Base-by-base conservation (phyloP, 2,329 filamentous ascomycete genomes). In the Rachicladosporium sp. region DNA sequence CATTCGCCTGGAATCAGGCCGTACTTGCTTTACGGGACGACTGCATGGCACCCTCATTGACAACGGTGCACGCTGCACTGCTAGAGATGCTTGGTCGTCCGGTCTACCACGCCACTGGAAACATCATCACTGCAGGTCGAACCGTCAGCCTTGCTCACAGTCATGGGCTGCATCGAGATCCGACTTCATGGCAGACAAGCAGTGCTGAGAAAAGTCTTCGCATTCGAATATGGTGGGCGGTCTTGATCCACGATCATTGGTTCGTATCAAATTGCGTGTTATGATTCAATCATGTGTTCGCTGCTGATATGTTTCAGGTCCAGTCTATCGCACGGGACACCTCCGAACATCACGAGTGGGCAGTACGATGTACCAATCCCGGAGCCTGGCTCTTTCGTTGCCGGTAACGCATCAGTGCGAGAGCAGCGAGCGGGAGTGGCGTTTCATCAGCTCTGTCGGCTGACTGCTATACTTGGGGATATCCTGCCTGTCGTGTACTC, bases 291-390 rank as follows among this genome's bases (percentile, higher is more conserved):
- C 19, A 3, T 2, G 10, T n/a, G 21, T 10, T 11, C 32, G 46
- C 10, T 27, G 57, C 36, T 59, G 38, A 38, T 36, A n/a, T 43
- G 31, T 15, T 29, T 29, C 36, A 66, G 64, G 69, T 65, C 69
- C 39, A 73, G 70, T 46, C 67, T 73, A 38, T 69, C 69, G 4
- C 71, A 75, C 47, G 71, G 71, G 4, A 67, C 70, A 2, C 71
- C 71, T 12, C 69, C 71, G 3, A 66, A 71, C 36, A 68, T 74
- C 8, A 59, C 63, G 3, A 67, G 67, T 42, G 64, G 65, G 15
- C 70, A 73, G 48, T 73, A 73, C 46, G 70, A 76, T 44, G 71
- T 75, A 10, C 70, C 71, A 10, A 50, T 71, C 32, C 71, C 72
- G 3, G 67, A 64, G 0, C 52, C 69, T 4, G 60, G 65, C 12